phyloP scores from a whole-genome alignment of 2,329 filamentous ascomycete genomes.

The Curvularia hawaiiensis region DNA sequence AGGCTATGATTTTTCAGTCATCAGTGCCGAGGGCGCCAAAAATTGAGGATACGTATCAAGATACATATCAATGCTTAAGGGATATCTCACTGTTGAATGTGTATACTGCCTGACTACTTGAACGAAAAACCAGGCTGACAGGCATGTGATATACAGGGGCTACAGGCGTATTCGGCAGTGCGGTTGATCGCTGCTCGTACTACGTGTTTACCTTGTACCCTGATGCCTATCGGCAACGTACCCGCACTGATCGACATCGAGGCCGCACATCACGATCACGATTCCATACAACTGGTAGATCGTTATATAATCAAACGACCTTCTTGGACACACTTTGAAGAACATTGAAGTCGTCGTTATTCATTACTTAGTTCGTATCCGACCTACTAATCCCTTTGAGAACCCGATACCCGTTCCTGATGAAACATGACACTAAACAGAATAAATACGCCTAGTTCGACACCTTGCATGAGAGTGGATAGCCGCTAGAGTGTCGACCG shows the following conservation, averaged over 20 bases:
- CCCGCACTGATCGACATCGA: neutral
- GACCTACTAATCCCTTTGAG: neutral
- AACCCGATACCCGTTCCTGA: neutral
- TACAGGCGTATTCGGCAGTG: neutral
- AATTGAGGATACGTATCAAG: neutral
- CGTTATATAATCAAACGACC: neutral
- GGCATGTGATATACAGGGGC: neutral
- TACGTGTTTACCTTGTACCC: neutral
- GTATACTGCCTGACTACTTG: neutral
- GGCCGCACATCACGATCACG: neutral
- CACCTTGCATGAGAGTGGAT: neutral
- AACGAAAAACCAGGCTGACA: neutral
- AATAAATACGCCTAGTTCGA: neutral
- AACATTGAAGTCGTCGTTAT: neutral
- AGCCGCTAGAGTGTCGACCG: neutral
- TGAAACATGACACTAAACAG: neutral
- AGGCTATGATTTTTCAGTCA: neutral
- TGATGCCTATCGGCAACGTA: neutral
- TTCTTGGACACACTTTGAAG: neutral
- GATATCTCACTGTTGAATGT: neutral
- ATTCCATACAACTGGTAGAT: neutral
- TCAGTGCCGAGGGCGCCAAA: neutral
- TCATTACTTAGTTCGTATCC: neutral
- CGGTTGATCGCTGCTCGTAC: neutral
- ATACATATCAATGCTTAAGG: neutral